Base-by-base conservation (phyloP, 345 rosid species). In the Diplotaxis tenuifolia region DNA sequence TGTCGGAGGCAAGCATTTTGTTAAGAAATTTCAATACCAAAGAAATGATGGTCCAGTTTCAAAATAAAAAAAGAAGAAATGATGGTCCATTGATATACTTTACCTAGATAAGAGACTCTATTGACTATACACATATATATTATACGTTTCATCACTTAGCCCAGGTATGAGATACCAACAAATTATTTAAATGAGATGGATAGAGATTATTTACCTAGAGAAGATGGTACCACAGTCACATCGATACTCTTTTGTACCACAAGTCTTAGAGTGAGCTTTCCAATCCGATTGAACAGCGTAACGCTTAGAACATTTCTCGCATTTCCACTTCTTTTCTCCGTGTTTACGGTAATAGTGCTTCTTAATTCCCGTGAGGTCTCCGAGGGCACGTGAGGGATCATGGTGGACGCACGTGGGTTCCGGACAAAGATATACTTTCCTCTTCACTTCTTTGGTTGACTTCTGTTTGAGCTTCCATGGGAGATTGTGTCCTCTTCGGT, bases 201-300 rank as follows among this genome's bases (percentile, higher is more conserved):
- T 38, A 68, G 65, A 67, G 70, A 78, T 73, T 23, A 78, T 32
- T 79, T 77, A 90, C 96, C 96, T 85, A 32, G 96, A 88, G 84
- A 90, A 90, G 73, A 90, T 88, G 65, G 96, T 90, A 73, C 93
- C 93, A 75, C 96, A 90, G 73, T 90, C 94, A 75, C 96, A 90
- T 78, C 92, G 74, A 72, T 90, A 90, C 71, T 90, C 94, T 61
- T 88, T 70, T 28, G 96, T 90, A 62, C 96, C 96, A 68, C 96
- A 90, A 55, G 89, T 88, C 73, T 90, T 90, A 6, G 94, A 88
- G 81, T 90, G 96, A 70, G 96, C 96, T 77, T 90, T 90, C 92
- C 94, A 90, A 70, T 90, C 96, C 0, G 96, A 90, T 64, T 90
- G 94, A 56, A 90, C 94, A 8, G 94, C 96, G 22, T 88, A 90